A percentile compares a stretch with the other conserved stretches of the same genome.
These are phyloP conservation scores for Liriodendron chinense DNA, from an alignment of 164 flowering plant species.

Conservation along the genomic window DNA sequence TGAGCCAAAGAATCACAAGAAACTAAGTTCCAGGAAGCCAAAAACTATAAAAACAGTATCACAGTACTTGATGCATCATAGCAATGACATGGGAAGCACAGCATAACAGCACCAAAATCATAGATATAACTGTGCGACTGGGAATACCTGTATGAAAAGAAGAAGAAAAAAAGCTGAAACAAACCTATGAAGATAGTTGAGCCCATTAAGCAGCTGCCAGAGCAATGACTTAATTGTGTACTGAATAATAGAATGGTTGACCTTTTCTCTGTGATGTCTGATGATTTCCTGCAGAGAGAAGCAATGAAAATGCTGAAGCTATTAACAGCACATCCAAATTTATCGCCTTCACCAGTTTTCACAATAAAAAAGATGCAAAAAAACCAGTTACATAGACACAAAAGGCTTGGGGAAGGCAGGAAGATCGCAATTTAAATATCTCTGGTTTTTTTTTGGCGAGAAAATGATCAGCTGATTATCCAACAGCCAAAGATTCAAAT, in stretches of 20 bases:
- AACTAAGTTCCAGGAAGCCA: background rate
- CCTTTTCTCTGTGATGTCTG: conserved; percentile 94
- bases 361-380: too few relatives aligned
- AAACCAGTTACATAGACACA: too few relatives aligned
- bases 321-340: background rate
- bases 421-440: too few relatives aligned
- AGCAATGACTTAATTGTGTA: conserved; percentile 90
- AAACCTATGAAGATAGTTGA: conserved; percentile 92
- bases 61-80: background rate
- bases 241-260: conserved; percentile 62
- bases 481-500: too few relatives aligned
- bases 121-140: background rate
- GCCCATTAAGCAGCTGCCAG: conserved; percentile 98
- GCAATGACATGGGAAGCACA: background rate
- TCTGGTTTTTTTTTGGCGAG: too few relatives aligned
- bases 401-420: too few relatives aligned
- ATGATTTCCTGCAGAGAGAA: conserved; percentile 70
- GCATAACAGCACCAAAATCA: background rate
- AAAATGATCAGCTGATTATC: too few relatives aligned
- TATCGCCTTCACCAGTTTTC: too few relatives aligned
- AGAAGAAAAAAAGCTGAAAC: background rate
- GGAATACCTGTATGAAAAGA: background rate
- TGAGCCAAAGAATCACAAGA: conserved; percentile 28
- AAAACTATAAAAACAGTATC: background rate
- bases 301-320: background rate